Evolutionary conservation across 257 asterid genomes (phyloP), one percentile per base, ranked within the genome.

Genomic region (Haberlea rhodopensis): DNA sequence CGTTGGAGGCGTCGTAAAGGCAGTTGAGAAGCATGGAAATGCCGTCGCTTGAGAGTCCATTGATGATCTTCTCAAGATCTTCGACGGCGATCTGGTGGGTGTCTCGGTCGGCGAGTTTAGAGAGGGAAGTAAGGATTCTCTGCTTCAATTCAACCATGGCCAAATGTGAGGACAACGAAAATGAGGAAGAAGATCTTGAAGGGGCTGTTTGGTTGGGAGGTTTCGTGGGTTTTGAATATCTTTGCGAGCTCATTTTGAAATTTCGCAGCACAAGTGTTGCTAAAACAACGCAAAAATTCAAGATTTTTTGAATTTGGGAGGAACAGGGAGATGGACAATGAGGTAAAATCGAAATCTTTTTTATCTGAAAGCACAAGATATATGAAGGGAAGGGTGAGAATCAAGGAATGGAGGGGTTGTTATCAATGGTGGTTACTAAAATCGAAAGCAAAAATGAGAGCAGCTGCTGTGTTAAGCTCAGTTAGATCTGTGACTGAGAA

Each of bases 51-150:
- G 97, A 73, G 28, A 87, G 86, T 57, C 92, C 72, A 9, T 81
- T 85, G 66, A 90, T 86, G 68, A 94, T 83, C 71, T 83, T 86
- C 66, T 88, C 91, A 29, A 94, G 88, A 80, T 94, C 99, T 51
- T 94, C 95, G 27, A 94, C 82, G 22, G 97, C 99, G 88, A 94
- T 94, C 85, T 90, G 95, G 80, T 94, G 99, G 37, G 99, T 94
- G 74, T 94, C 99, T 45, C 97, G 85, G 75, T 94, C 97, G 49
- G 99, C 88, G 49, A 94, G 91, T 74, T 90, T 94, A 18, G 95
- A 81, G 1, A 94, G 86, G 8, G 95, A 94, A 18, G 87, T 90
- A 8, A 94, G 85, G 18, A 90, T 86, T 34, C 95, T 74, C 72
- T 94, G 99, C 86, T 94, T 94, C 62, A 94, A 79, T 66, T 90